phyloP scores from a whole-genome alignment of 2,329 filamentous ascomycete species.

The Amylocarpus encephaloides region DNA sequence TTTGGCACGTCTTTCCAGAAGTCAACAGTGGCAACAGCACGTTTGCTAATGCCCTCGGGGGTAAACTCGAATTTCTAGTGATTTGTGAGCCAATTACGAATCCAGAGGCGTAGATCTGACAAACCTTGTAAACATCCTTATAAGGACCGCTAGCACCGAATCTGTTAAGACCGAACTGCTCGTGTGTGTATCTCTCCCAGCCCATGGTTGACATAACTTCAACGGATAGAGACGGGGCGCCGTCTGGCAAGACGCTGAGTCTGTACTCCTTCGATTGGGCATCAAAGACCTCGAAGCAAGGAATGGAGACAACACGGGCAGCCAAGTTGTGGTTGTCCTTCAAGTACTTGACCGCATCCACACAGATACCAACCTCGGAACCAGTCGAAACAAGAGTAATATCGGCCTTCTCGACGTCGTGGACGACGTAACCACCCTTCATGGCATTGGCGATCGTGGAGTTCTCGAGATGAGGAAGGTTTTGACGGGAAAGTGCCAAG shows the following conservation, averaged over 20 bases:
- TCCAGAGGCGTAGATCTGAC: constrained; percentile 27
- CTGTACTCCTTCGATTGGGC: constrained; percentile 90
- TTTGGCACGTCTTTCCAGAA: constrained; percentile 95
- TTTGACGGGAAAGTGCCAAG: constrained; percentile 92
- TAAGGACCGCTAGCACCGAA: constrained; percentile 97
- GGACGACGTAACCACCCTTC: constrained; percentile 92
- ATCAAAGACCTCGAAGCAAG: constrained; percentile 97
- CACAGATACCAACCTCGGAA: constrained; percentile 89
- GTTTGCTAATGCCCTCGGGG: constrained; percentile 92
- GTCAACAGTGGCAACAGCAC: constrained; percentile 82
- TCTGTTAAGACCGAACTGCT: constrained; percentile 98
- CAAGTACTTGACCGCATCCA: constrained; percentile 88
- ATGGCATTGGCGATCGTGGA: constrained; percentile 81
- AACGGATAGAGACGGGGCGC: constrained; percentile 85
- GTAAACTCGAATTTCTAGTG: constrained; percentile 97
- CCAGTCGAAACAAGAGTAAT: constrained; percentile 91
- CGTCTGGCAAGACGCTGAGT: constrained; percentile 86
- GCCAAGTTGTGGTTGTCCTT: constrained; percentile 81
- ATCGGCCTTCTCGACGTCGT: constrained; percentile 76
- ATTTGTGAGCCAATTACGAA: constrained; percentile 33
- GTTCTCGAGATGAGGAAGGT: constrained; percentile 94
- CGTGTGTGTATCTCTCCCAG: constrained; percentile 98
- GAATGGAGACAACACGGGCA: constrained; percentile 89
- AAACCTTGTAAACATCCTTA: constrained; percentile 92
- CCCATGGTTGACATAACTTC: constrained; percentile 97